Percentiles rank a stretch among this genome's conserved stretches.
Evolutionary conservation across 116 monocot species (phyloP).

Genomic region (Phalaenopsis hybrid): DNA sequence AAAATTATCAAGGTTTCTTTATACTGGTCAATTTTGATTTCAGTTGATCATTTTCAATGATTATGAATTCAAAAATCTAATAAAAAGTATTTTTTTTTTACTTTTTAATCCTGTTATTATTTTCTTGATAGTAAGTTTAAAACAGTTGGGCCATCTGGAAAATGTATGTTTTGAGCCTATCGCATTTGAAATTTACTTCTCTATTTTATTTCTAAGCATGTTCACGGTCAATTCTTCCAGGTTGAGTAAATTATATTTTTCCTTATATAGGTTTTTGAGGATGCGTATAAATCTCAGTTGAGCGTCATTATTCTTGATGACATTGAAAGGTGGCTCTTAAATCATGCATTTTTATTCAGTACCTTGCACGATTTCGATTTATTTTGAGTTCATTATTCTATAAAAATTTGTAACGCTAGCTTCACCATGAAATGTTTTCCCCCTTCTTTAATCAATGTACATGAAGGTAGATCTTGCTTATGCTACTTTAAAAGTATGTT

Average conservation of each 20-base stretch:
- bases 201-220: background rate
- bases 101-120: background rate
- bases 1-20: slow-evolving; percentile 75
- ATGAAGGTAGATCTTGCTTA: background rate
- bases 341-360: background rate
- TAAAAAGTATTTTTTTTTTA: background rate
- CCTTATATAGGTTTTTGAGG: slow-evolving; percentile 83
- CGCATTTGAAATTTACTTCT: background rate
- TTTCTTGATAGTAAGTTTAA: background rate
- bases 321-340: slow-evolving; percentile 73
- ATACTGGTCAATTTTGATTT: background rate
- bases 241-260: background rate
- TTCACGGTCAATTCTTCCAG: background rate
- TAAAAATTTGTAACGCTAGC: background rate
- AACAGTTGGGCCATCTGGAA: background rate
- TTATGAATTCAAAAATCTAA: background rate
- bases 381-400: background rate
- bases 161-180: background rate
- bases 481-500: background rate
- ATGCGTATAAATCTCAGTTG: slow-evolving; percentile 91
- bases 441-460: background rate
- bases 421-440: background rate
- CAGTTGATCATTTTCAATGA: background rate
- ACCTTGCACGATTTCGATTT: background rate
- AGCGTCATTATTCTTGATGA: slow-evolving; percentile 98